Conservation (phyloP, 768 basidiomycete genomes). For the Boletus fagicola region DNA sequence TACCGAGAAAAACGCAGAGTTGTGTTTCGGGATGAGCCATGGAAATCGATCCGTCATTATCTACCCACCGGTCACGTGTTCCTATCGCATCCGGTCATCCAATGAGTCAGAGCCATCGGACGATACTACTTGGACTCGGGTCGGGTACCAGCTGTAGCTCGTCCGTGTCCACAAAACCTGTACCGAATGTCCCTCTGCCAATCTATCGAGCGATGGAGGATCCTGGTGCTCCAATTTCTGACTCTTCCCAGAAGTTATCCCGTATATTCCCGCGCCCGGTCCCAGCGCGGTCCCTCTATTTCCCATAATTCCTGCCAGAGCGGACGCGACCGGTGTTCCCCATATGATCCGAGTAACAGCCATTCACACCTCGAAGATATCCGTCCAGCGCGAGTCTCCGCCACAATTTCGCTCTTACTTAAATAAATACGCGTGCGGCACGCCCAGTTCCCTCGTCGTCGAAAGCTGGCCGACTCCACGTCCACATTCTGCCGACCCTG, state of each 20-base stretch:
- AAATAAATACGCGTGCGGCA: too few species aligned
- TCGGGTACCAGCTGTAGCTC: too few species aligned
- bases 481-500: too few species aligned
- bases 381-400: background rate
- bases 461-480: too few species aligned
- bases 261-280: slow-evolving; percentile 8
- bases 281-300: background rate
- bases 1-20: slow-evolving; percentile 9
- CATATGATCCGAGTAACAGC: background rate
- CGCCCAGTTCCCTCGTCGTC: too few species aligned
- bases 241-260: slow-evolving; percentile 1
- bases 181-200: background rate
- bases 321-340: background rate
- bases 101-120: too few species aligned
- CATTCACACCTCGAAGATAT: background rate
- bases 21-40: background rate
- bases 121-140: background rate
- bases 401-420: too few species aligned
- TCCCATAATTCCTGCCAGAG: background rate
- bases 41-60: slow-evolving; percentile 5
- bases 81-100: background rate
- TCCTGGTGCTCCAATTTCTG: background rate
- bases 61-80: slow-evolving; percentile 15
- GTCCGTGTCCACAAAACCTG: background rate
- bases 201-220: background rate